These are phyloP conservation scores for Discostella stelligeroides DNA, from an alignment of 108 stramenopile genomes.

Conservation along the genomic window DNA sequence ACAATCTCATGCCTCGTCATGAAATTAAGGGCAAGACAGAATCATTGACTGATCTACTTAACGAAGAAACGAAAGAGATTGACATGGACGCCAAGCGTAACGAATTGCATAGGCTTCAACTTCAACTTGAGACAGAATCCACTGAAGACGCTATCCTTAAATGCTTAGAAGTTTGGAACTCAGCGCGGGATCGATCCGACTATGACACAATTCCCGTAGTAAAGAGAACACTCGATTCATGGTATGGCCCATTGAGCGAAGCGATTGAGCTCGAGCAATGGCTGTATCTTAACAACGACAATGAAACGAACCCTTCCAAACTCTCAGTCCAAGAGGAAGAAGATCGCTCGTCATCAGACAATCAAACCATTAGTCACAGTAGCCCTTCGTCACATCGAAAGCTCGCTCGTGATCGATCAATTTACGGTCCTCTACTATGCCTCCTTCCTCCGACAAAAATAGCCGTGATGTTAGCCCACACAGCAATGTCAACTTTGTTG, in stretches of 20 bases:
- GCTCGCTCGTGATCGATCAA: slow-evolving; percentile 46
- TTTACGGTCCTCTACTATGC: slow-evolving; percentile 86
- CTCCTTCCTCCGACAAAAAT: slow-evolving; percentile 85
- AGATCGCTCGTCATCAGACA: slow-evolving; percentile 17
- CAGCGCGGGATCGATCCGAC: slow-evolving; percentile 72
- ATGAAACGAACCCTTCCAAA: slow-evolving; percentile 15
- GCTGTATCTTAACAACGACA: slow-evolving; percentile 56
- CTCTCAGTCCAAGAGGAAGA: background rate
- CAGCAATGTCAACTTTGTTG: slow-evolving; percentile 63
- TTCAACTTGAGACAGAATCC: slow-evolving; percentile 80
- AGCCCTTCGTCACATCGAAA: slow-evolving; percentile 15
- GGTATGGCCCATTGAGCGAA: slow-evolving; percentile 77
- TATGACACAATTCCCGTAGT: slow-evolving; percentile 64
- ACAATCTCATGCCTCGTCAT: background rate
- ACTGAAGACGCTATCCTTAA: slow-evolving; percentile 65
- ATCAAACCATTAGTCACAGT: slow-evolving; percentile 2
- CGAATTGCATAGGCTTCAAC: slow-evolving; percentile 49
- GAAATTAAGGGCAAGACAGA: slow-evolving; percentile 7
- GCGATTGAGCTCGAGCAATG: slow-evolving; percentile 74
- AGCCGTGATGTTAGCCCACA: slow-evolving; percentile 87
- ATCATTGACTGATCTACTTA: slow-evolving; percentile 19
- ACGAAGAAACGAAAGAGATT: slow-evolving; percentile 16
- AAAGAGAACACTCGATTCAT: slow-evolving; percentile 66
- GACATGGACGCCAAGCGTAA: slow-evolving; percentile 16
- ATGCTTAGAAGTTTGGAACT: slow-evolving; percentile 61